These are phyloP conservation scores for Biscogniauxia marginata DNA, from an alignment of 2,329 filamentous ascomycete genomes.

Conservation along the genomic window DNA sequence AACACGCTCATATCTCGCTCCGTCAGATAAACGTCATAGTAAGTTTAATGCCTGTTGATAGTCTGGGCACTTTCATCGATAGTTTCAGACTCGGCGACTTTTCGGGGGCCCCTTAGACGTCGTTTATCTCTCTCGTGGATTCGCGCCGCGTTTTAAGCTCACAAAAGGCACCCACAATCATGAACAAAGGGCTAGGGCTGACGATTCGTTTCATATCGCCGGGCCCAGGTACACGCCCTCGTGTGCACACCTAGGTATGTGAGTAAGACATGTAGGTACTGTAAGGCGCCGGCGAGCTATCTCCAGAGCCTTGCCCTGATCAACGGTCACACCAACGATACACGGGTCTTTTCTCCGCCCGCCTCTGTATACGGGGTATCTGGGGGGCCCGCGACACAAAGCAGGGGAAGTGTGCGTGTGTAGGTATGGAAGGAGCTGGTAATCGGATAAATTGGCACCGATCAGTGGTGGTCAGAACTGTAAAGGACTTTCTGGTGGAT, in stretches of 20 bases:
- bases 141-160: not conserved
- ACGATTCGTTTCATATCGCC: not conserved
- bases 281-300: not conserved
- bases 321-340: not conserved
- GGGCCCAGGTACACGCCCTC: not conserved
- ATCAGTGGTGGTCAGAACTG: not conserved
- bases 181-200: not conserved
- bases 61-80: not conserved
- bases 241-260: not conserved
- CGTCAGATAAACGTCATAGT: not conserved
- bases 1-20: not conserved
- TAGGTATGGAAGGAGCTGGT: not conserved
- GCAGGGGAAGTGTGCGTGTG: not conserved
- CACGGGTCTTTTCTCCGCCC: not conserved
- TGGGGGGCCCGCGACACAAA: not conserved
- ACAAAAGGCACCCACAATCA: not conserved
- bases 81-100: not conserved
- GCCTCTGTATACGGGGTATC: not conserved
- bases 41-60: not conserved
- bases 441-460: not conserved
- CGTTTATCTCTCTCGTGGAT: not conserved
- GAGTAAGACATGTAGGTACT: not conserved
- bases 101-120: not conserved
- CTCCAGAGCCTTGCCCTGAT: conserved; percentile 11
- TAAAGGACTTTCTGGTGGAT: not conserved